These are phyloP conservation scores for Parathielavia appendiculata DNA, from an alignment of 495 filamentous ascomycete genomes.

Conservation along the genomic window DNA sequence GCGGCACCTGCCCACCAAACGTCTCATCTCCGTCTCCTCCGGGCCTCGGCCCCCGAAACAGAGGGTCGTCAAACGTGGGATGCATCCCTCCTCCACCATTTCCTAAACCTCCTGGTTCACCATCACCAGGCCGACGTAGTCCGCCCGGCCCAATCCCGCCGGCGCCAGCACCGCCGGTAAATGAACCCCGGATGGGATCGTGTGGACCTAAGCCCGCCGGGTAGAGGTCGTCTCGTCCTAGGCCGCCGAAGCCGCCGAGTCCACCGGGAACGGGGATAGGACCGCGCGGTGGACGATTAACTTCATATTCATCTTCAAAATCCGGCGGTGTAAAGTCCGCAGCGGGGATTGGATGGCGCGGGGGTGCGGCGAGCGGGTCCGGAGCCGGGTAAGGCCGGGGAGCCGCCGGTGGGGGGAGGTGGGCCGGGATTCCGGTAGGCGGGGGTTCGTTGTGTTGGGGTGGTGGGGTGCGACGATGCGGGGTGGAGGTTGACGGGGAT, in stretches of 20 bases:
- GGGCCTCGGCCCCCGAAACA: constrained; percentile 65
- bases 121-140: neutral
- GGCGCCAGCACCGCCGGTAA: constrained; percentile 41
- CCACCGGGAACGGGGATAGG: constrained; percentile 33
- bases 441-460: constrained; percentile 35
- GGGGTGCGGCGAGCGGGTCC: constrained; percentile 54
- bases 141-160: constrained; percentile 46
- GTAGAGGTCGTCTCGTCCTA: constrained; percentile 83
- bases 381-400: constrained; percentile 56
- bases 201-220: constrained; percentile 79
- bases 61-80: constrained; percentile 87
- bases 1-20: constrained; percentile 53
- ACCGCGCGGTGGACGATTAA: constrained; percentile 61
- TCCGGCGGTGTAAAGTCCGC: constrained; percentile 82
- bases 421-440: too few relatives aligned
- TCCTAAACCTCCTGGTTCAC: neutral
- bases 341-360: constrained; percentile 60
- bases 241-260: constrained; percentile 39
- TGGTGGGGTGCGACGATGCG: constrained; percentile 22
- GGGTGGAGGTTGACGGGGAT: constrained; percentile 23
- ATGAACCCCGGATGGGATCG: constrained; percentile 67
- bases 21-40: constrained; percentile 31
- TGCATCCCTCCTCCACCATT: constrained; percentile 72
- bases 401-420: constrained; percentile 52
- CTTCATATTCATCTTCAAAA: constrained; percentile 91